Percentiles rank a stretch among this genome's conserved stretches.
Evolutionary conservation across 2,329 filamentous ascomycete genomes (phyloP).

Genomic region (Byssochlamys sp.): DNA sequence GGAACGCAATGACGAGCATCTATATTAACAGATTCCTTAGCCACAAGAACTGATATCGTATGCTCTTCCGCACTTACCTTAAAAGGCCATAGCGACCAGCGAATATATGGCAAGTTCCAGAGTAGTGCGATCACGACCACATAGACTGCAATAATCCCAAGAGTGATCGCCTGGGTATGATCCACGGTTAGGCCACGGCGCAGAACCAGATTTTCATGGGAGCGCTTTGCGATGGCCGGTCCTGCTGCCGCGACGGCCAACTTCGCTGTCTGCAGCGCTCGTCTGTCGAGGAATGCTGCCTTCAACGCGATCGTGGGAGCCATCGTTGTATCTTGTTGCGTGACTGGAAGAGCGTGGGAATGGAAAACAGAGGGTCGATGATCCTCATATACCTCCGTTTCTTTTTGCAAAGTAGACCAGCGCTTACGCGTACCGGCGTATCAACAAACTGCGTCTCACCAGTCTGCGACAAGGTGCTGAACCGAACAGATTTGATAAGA

Average conservation of each 20-base stretch:
- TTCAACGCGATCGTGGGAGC: neutral
- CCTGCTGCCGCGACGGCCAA: neutral
- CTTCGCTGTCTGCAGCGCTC: neutral
- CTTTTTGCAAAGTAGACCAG: neutral
- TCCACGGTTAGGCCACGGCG: constrained; percentile 52
- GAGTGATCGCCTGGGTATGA: constrained; percentile 59
- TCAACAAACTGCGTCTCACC: neutral
- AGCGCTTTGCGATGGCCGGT: neutral
- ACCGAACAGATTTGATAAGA: neutral
- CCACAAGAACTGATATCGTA: neutral
- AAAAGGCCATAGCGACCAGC: constrained; percentile 68
- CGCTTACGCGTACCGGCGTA: neutral
- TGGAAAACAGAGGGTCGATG: neutral
- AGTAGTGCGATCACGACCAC: constrained; percentile 64
- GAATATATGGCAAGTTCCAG: constrained; percentile 71
- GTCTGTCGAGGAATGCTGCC: neutral
- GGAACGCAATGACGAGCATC: constrained; percentile 78
- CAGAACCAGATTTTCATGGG: constrained; percentile 23
- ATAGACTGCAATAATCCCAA: constrained; percentile 63
- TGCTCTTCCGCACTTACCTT: constrained; percentile 44
- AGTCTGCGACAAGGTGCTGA: neutral
- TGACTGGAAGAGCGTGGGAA: neutral
- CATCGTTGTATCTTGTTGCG: neutral
- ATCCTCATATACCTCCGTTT: neutral
- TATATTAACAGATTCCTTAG: constrained; percentile 19